Base-by-base conservation (phyloP, 371 early-diverging fungal species). In the Mitosporidium daphniae region DNA sequence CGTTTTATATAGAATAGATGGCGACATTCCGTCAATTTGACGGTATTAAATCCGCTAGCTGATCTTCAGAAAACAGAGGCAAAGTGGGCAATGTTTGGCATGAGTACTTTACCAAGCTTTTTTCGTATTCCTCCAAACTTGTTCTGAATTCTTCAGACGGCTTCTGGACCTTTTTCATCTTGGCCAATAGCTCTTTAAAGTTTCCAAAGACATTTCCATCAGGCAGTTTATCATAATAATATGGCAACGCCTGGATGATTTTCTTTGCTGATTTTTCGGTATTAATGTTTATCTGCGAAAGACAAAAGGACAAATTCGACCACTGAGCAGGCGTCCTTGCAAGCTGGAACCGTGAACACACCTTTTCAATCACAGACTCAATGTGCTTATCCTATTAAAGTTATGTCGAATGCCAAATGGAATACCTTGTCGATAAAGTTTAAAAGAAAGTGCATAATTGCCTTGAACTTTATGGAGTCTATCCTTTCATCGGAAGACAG, bases 361-460 rank as follows among this genome's bases (percentile, higher is more conserved):
- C 51, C 42, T 89, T 84, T 27, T 84, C 84, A 0, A 71, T 61
- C 25, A 84, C 59, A 31, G 61, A 70, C 34, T 84, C 89, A 11
- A 63, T 59, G 42, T 78, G 80, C 28, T 64, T 59, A 31, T 78
- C 89, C 62, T 67, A 39, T 16, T 19, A 21, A 27, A 14, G 10
- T 30, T 26, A 3, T 29, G 10, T 35, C n/a, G 6, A 24, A 17
- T 7, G 18, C 1, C 20, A 21, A 5, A 19, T 8, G 14, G 9
- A 31, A 17, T 30, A 57, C 63, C 53, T 63, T 65, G 26, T 71
- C 69, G 33, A 78, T 68, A 40, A 82, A 72, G 8, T 69, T 67
- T 33, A 86, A 68, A 23, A 86, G 41, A 44, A 72, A 82, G 37
- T 61, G 59, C 73, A 84, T 77, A 28, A 86, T 73, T 17, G 51